These are phyloP conservation scores for Talaromyces borbonicus DNA, from an alignment of 495 filamentous ascomycete species.

Conservation along the genomic window DNA sequence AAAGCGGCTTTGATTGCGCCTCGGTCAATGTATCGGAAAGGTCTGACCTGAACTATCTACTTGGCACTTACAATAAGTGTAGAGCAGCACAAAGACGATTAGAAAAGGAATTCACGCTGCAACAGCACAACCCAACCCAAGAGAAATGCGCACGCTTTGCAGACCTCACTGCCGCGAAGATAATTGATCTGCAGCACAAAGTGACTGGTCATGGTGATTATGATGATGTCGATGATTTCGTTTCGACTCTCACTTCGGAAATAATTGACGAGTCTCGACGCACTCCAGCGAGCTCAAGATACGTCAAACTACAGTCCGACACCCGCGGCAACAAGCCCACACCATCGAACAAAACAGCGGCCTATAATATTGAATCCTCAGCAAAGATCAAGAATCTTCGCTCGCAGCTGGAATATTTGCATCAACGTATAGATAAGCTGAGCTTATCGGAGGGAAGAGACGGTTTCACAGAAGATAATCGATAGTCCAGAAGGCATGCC, in stretches of 20 bases:
- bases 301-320: neutral
- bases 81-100: conserved; percentile 13
- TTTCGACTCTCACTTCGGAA: neutral
- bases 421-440: conserved; percentile 1
- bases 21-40: conserved; percentile 12
- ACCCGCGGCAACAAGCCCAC: neutral
- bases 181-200: neutral
- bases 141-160: conserved; percentile 31
- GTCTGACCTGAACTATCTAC: neutral
- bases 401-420: neutral
- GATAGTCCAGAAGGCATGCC: neutral
- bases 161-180: conserved; percentile 15
- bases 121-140: conserved; percentile 15
- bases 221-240: neutral
- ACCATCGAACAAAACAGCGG: neutral
- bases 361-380: neutral
- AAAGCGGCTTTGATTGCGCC: conserved; percentile 26
- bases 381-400: neutral
- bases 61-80: conserved; percentile 17
- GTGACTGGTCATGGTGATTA: no score
- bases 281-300: neutral
- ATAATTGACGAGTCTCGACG: neutral
- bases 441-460: neutral
- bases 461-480: neutral
- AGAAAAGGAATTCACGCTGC: conserved; percentile 5